A percentile compares a stretch with the other conserved stretches of the same genome.
Conservation (phyloP, 2,329 filamentous ascomycete species). For the Aspergillus flavus region DNA sequence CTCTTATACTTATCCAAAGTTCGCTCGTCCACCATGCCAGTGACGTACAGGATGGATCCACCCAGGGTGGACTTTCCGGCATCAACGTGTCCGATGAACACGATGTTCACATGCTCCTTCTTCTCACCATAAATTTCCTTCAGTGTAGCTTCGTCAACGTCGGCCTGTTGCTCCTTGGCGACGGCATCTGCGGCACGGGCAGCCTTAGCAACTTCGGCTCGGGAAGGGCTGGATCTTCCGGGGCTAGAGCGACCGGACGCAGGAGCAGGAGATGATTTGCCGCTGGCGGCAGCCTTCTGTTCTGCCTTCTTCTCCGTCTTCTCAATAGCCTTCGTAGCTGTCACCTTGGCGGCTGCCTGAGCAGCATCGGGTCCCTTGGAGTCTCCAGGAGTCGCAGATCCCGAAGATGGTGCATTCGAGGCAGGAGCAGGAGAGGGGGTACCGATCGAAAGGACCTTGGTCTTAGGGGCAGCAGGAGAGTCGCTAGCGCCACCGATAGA, state of each 20-base stretch:
- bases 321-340: constrained; percentile 85
- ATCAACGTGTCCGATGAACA: constrained; percentile 98
- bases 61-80: constrained; percentile 96
- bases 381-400: constrained; percentile 55
- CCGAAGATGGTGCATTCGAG: constrained; percentile 43
- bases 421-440: constrained; percentile 42
- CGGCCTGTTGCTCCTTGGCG: constrained; percentile 76
- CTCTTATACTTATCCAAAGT: constrained; percentile 98
- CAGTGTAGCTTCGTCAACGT: constrained; percentile 80
- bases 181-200: constrained; percentile 79
- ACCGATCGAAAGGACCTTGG: constrained; percentile 80
- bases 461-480: constrained; percentile 53
- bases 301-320: constrained; percentile 75
- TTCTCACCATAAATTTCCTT: constrained; percentile 93
- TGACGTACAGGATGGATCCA: constrained; percentile 87
- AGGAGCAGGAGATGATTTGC: constrained; percentile 74
- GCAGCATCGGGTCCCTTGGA: constrained; percentile 51
- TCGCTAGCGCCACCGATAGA: constrained; percentile 60
- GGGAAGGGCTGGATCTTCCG: constrained; percentile 71
- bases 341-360: constrained; percentile 76
- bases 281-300: constrained; percentile 56
- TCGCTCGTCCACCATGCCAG: constrained; percentile 98
- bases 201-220: constrained; percentile 58
- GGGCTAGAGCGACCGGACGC: constrained; percentile 83
- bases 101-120: constrained; percentile 80